A percentile compares a stretch with the other conserved stretches of the same genome.
These are phyloP conservation scores for Beta corolliflora DNA, from an alignment of 179 eudicot genomes.

Conservation along the genomic window DNA sequence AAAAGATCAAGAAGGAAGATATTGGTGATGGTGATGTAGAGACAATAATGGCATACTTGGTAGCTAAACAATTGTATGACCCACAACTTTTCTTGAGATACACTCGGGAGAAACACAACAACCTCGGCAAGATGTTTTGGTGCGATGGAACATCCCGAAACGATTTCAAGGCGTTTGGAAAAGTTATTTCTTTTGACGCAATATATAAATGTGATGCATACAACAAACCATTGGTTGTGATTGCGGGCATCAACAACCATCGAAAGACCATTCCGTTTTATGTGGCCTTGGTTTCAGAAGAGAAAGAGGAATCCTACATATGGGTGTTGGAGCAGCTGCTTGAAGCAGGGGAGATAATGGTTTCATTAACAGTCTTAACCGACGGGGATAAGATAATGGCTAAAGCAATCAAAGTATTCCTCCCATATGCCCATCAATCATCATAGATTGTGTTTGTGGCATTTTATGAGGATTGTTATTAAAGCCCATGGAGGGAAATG, in stretches of 20 bases:
- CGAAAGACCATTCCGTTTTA: no score
- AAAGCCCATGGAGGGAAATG: no score
- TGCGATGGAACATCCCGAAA: neutral
- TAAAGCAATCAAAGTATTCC: no score
- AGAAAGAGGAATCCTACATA: no score
- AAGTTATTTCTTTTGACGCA: slow-evolving; percentile 1
- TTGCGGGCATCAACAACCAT: no score
- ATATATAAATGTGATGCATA: neutral
- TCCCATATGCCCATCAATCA: no score
- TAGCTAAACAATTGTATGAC: neutral
- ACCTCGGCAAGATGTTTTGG: neutral
- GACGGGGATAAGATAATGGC: no score
- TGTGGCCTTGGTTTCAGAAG: no score
- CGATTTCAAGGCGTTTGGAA: neutral
- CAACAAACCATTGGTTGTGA: neutral
- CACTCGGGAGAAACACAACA: neutral
- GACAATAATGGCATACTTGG: neutral
- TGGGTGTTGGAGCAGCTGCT: neutral
- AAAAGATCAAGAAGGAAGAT: neutral
- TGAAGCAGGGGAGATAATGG: neutral
- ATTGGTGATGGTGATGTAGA: neutral
- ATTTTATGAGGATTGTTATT: no score
- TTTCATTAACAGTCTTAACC: no score
- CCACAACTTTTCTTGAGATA: neutral
- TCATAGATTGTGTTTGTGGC: no score